Base-by-base conservation (phyloP, 257 asterid species). In the Petunia axillaris region DNA sequence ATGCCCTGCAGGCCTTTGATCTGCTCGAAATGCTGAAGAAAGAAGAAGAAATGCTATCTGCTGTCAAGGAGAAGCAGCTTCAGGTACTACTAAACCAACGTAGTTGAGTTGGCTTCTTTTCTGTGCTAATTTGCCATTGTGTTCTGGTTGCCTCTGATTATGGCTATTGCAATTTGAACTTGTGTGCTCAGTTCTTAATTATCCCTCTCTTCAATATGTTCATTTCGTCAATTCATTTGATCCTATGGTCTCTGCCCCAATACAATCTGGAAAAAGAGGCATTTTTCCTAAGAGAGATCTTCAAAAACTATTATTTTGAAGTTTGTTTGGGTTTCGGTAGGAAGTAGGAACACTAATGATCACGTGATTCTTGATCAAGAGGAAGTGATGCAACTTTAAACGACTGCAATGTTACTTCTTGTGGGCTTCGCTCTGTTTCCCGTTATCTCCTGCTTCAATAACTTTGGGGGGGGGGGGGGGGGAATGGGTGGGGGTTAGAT, bases 41-140 rank as follows among this genome's bases (percentile, higher is more conserved):
- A 88, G 99, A 96, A 86, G 98, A 94, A 77, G 98, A 92, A 76
- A 94, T 96, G 94, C 93, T 96, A 53, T 79, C 89, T 79, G 93
- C 94, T 75, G 84, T 96, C 35, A 90, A 79, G 82, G 98, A 91
- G 81, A 90, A 90, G 81, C 91, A 89, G 83, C 86, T 84, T 76
- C 91, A 92, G 97, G 99, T 93, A 89, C 84, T 43, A 16, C 16
- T 44, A 16, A 68, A 68, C 41, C 25, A n/a, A 76, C 79, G 60
- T 82, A 79, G 58, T 86, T 52, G 50, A 43, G 43, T 60, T 48
- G 41, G 66, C 50, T 48, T 15, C 76, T 9, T 16, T 60, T 57
- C 60, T 38, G 37, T 39, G 53, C 38, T 64, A 5, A 39, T 68
- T n/a, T 63, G 81, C 2, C 76, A 68, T 68, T 16, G 16, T 14